Percentiles rank a stretch among this genome's conserved stretches.
phyloP scores from a whole-genome alignment of 441 rosid species.

The Erodium trifolium region DNA sequence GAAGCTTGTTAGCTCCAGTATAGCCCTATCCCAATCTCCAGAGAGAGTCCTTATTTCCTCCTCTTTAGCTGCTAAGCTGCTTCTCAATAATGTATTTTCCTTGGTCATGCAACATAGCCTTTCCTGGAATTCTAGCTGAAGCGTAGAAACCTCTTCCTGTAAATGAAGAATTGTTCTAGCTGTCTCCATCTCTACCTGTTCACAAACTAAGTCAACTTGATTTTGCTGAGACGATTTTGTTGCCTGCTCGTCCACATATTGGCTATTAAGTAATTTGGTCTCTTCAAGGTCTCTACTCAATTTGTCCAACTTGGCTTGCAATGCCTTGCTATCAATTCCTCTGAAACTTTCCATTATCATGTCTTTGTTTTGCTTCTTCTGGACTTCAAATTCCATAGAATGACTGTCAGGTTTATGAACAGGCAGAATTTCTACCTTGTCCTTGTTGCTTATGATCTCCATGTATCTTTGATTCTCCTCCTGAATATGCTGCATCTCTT shows the following conservation, averaged over 20 bases:
- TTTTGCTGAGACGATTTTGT: constrained; percentile 51
- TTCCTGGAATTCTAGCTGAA: constrained; percentile 56
- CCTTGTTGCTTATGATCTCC: constrained; percentile 33
- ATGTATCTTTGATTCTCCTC: constrained; percentile 38
- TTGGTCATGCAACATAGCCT: constrained; percentile 41
- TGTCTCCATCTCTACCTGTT: constrained; percentile 84
- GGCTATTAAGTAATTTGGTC: constrained; percentile 45
- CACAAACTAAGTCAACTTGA: constrained; percentile 56
- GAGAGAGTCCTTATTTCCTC: constrained; percentile 40
- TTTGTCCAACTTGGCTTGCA: constrained; percentile 51
- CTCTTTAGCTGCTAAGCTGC: constrained; percentile 49
- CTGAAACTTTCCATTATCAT: constrained; percentile 25
- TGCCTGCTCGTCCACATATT: constrained; percentile 48
- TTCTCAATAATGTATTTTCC: constrained; percentile 53
- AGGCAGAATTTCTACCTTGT: constrained; percentile 29
- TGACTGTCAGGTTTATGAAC: constrained; percentile 24
- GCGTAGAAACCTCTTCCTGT: constrained; percentile 67
- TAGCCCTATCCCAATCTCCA: constrained; percentile 83
- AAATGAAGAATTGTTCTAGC: constrained; percentile 70
- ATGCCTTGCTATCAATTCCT: constrained; percentile 28
- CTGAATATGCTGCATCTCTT: constrained; percentile 38
- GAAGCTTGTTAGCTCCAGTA: constrained; percentile 74
- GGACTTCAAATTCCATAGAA: constrained; percentile 21
- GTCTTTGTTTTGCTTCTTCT: constrained; percentile 25
- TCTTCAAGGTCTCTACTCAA: constrained; percentile 53